phyloP scores from a whole-genome alignment of 176 grass and related monocot species.

The Carex myosuroides region DNA sequence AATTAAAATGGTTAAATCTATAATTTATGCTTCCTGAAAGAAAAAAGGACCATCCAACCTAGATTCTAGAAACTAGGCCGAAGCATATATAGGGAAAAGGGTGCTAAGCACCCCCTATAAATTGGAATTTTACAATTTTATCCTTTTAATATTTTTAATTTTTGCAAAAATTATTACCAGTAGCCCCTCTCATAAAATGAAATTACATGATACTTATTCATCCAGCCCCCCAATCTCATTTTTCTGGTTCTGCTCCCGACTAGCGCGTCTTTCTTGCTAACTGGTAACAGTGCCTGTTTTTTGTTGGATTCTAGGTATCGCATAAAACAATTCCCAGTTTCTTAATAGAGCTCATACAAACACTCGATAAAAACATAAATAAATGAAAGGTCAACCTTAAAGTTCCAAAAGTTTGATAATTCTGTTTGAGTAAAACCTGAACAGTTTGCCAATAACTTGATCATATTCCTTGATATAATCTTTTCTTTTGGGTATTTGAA shows the following conservation, averaged over 20 bases:
- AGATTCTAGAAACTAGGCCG: not conserved
- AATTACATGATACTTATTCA: too few species aligned
- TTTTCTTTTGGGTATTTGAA: not conserved
- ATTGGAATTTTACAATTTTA: too few species aligned
- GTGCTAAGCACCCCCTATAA: too few species aligned
- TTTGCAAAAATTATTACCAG: too few species aligned
- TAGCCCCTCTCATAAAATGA: too few species aligned
- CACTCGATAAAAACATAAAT: not conserved
- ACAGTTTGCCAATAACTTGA: not conserved
- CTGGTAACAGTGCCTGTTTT: not conserved
- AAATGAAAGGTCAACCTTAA: not conserved
- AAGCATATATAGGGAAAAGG: too few species aligned
- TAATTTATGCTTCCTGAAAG: not conserved
- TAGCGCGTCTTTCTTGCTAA: not conserved
- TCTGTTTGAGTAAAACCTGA: not conserved
- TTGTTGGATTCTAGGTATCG: not conserved
- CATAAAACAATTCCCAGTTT: not conserved
- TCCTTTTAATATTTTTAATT: too few species aligned
- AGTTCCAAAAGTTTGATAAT: not conserved
- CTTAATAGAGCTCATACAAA: not conserved
- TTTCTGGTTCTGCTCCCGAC: too few species aligned
- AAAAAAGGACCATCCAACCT: not conserved
- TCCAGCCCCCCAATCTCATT: too few species aligned
- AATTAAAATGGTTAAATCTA: not conserved
- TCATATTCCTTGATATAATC: not conserved